phyloP scores from a whole-genome alignment of 371 early-diverging fungal genomes.

The Mortierella sp. region DNA sequence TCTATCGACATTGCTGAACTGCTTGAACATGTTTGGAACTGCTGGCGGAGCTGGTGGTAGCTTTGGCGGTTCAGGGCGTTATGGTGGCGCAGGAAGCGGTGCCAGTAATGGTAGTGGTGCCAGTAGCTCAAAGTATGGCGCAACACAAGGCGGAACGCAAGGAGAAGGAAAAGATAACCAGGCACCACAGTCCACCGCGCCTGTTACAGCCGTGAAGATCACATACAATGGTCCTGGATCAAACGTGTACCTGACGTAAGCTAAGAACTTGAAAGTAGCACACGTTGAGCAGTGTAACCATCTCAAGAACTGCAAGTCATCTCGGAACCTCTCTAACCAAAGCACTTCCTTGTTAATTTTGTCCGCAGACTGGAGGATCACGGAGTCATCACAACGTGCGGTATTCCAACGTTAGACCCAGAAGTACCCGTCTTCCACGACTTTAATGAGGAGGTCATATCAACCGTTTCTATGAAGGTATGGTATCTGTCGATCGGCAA shows the following conservation, averaged over 20 bases:
- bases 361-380: constrained; percentile 39
- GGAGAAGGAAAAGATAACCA: not conserved
- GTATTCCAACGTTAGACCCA: constrained; percentile 51
- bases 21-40: constrained; percentile 56
- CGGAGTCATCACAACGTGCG: constrained; percentile 47
- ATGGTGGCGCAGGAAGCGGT: constrained; percentile 1
- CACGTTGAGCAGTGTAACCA: too few relatives aligned
- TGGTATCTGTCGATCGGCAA: not conserved
- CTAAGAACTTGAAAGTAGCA: not conserved
- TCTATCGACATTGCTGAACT: constrained; percentile 39
- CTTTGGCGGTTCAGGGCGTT: not conserved
- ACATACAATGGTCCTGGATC: constrained; percentile 47
- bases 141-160: not conserved
- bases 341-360: not conserved
- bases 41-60: constrained; percentile 15
- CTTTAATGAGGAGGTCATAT: constrained; percentile 32
- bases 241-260: constrained; percentile 38
- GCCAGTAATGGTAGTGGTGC: not conserved
- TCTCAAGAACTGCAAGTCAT: not conserved
- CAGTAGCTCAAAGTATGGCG: constrained; percentile 4
- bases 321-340: not conserved
- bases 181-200: not conserved
- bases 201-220: constrained; percentile 29
- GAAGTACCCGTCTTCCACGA: constrained; percentile 43
- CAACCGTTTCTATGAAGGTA: constrained; percentile 50